These are phyloP conservation scores for Anastatica hierochuntica DNA, from an alignment of 345 rosid genomes.

Conservation along the genomic window DNA sequence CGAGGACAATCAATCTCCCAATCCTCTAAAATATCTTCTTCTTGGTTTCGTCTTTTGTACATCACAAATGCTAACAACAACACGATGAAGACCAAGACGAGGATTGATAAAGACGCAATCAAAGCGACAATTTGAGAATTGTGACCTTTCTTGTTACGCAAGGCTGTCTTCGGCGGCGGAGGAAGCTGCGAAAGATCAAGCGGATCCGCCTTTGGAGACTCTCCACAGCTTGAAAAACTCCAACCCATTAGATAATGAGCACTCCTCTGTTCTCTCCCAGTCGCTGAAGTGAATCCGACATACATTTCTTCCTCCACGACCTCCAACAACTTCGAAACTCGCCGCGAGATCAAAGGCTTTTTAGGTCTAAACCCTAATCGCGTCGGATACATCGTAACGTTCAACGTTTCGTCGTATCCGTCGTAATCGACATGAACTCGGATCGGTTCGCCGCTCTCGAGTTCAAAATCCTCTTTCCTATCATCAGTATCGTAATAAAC, in stretches of 20 bases:
- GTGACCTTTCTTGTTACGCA: slow-evolving; percentile 21
- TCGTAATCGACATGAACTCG: slow-evolving; percentile 64
- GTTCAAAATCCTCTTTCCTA: slow-evolving; percentile 7
- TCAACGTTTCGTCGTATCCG: slow-evolving; percentile 12
- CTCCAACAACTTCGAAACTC: slow-evolving; percentile 4
- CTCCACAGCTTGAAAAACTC: slow-evolving; percentile 49
- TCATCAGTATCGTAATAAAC: slow-evolving; percentile 1
- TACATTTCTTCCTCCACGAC: slow-evolving; percentile 32
- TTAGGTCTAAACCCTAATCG: slow-evolving; percentile 16
- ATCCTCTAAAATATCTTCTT: slow-evolving; percentile 19
- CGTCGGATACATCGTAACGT: slow-evolving; percentile 44
- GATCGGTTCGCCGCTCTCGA: slow-evolving; percentile 38
- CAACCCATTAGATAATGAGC: slow-evolving; percentile 68
- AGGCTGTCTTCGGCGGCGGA: slow-evolving; percentile 18
- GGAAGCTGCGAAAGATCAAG: slow-evolving; percentile 44
- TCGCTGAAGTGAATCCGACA: slow-evolving; percentile 72
- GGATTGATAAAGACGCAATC: slow-evolving; percentile 20
- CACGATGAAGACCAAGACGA: slow-evolving; percentile 8
- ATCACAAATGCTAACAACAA: slow-evolving; percentile 2
- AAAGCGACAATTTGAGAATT: slow-evolving; percentile 5
- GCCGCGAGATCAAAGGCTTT: slow-evolving; percentile 27
- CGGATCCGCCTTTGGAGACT: slow-evolving; percentile 12
- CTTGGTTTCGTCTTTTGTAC: slow-evolving; percentile 10
- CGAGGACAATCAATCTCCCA: slow-evolving; percentile 27
- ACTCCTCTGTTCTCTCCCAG: slow-evolving; percentile 40